These are phyloP conservation scores for Telopea speciosissima DNA, from an alignment of 177 flowering plant genomes.

Conservation along the genomic window DNA sequence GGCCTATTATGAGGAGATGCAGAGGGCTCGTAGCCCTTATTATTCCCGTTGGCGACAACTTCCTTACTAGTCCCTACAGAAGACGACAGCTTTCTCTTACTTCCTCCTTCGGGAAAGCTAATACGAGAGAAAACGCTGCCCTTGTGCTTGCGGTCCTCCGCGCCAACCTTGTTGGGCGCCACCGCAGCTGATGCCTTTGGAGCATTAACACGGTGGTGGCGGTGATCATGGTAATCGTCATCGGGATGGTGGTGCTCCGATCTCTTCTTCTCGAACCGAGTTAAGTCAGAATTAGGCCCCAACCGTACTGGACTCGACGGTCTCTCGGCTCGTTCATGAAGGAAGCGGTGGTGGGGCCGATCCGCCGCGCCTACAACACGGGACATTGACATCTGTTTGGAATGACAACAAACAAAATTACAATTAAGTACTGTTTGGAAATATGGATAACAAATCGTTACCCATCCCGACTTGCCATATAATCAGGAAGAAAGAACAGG, in stretches of 20 bases:
- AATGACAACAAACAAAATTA: too few species aligned
- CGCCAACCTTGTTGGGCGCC: background rate
- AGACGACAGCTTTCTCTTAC: constrained; percentile 37
- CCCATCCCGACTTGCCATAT: too few species aligned
- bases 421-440: too few species aligned
- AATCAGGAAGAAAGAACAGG: too few species aligned
- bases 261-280: constrained; percentile 8
- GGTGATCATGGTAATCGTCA: background rate
- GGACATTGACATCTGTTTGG: constrained; percentile 10
- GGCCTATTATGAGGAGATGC: constrained; percentile 17
- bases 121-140: constrained; percentile 84
- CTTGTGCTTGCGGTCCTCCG: constrained; percentile 45
- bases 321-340: constrained; percentile 18
- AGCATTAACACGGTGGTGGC: background rate
- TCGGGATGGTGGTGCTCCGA: constrained; percentile 1
- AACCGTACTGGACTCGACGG: constrained; percentile 1
- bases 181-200: constrained; percentile 8
- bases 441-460: too few species aligned
- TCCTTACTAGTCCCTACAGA: too few species aligned
- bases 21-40: constrained; percentile 15
- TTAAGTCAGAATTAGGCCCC: background rate
- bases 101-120: constrained; percentile 52
- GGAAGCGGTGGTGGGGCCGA: constrained; percentile 22
- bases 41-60: too few species aligned
- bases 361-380: constrained; percentile 16